Percentiles rank a stretch among this genome's conserved stretches.
Conservation (phyloP, 2,329 filamentous ascomycete species). For the Pyrenophora graminea region DNA sequence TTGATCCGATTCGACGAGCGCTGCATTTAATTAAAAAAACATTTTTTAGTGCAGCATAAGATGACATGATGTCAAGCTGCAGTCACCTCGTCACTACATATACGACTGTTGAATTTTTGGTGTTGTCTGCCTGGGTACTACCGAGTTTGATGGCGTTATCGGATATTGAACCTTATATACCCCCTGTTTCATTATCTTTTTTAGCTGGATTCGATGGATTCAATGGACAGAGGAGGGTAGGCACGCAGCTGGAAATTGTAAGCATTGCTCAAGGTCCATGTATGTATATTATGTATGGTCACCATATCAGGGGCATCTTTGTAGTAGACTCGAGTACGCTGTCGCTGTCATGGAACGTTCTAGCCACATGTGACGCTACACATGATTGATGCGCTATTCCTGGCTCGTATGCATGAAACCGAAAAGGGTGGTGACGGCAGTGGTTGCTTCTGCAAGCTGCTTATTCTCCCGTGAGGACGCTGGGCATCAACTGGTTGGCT, state of each 20-base stretch:
- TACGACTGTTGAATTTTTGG: not conserved
- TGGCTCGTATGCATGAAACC: not conserved
- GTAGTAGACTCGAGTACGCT: too few relatives aligned
- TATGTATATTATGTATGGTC: not conserved
- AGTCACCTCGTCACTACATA: not conserved
- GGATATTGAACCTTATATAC: conserved; percentile 2
- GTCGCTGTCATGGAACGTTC: too few relatives aligned
- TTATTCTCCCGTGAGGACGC: too few relatives aligned
- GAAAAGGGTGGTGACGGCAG: not conserved
- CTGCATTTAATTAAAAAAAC: too few relatives aligned
- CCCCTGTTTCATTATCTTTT: not conserved
- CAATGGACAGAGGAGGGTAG: not conserved
- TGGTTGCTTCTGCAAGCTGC: too few relatives aligned
- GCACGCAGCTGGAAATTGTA: not conserved
- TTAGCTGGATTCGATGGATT: not conserved
- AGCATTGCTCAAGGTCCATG: too few relatives aligned
- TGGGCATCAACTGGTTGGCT: not conserved
- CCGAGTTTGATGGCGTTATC: not conserved
- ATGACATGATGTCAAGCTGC: not conserved
- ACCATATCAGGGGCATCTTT: too few relatives aligned
- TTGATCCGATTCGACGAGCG: not conserved
- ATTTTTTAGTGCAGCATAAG: too few relatives aligned
- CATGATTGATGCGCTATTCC: not conserved
- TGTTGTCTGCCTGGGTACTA: not conserved
- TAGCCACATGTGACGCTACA: too few relatives aligned